Base-by-base conservation (phyloP, 257 asterid species). In the Vinca minor region DNA sequence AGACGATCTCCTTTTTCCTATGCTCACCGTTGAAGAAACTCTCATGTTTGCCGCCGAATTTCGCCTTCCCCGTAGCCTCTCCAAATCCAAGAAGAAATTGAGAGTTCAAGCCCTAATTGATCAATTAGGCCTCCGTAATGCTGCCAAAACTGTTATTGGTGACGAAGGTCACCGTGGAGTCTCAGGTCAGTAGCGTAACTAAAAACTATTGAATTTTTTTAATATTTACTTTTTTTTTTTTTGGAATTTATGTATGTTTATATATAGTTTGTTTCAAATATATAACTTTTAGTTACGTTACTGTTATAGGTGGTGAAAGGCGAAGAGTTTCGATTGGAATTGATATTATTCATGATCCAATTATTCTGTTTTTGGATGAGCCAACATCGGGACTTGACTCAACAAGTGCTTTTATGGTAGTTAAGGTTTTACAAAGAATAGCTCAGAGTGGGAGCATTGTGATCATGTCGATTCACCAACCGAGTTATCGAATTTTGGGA, bases 21-120 rank as follows among this genome's bases (percentile, higher is more conserved):
- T 88, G 94, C 83, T 88, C 32, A 88, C 96, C 0, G 94, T 88
- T 0, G 96, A 88, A 60, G 94, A 88, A 53, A 88, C 96, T 31
- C 81, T 87, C 3, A 85, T 75, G 94, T 87, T 85, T 34, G 96
- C 96, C 6, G 91, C 96, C 21, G 94, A 88, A 75, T 88, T 88
- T 20, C 65, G 96, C 42, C 77, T 88, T 1, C 96, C 96, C 0
- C 65, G 85, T 9, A 42, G 31, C 5, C 61, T 71, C 1, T 64
- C 81, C 5, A 72, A 63, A 45, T 63, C 63, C 5, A 69, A 76
- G 48, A 72, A 76, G 72, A 68, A 50, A 56, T 52, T 54, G 28
- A 59, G 75, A 58, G 70, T 76, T 1, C 66, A 71, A 15, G 74
- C 74, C 10, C 47, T 76, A 38, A 76, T 76, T 10, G 72, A 72